Evolutionary conservation across 1,139 yeast genomes (phyloP), one percentile per base, ranked within the genome.

Genomic region (Yamadazyma pseudoaaseri): DNA sequence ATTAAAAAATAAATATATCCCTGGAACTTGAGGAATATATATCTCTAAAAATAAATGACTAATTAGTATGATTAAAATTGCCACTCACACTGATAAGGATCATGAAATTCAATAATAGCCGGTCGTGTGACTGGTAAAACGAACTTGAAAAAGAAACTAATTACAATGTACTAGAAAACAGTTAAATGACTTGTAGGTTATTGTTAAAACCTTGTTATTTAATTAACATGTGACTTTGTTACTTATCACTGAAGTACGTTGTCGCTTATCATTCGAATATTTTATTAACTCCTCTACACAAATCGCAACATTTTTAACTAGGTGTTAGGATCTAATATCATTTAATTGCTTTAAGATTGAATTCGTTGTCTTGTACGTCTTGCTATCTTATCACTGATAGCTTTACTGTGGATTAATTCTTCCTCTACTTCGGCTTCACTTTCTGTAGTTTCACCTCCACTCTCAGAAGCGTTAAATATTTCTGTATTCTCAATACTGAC

Each of bases 391-490:
- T 30, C 26, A 16, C 33, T 20, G 6, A 27, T 5, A 9, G 9
- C 11, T 5, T 10, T 18, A 11, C 12, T 17, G 7, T 18, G 20
- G 9, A 18, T 18, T 9, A 18, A 6, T 9, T 18, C 20, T 18
- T 22, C 26, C 12, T 14, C 20, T 42, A 53, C 55, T 31, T 51
- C 49, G 16, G 45, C 36, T 44, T 62, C 62, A 29, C 63, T 52
- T 25, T 49, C 41, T 23, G 55, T 57, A 38, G 53, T 62, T 54
- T 86, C 94, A 9, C 86, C 86, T 3, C 31, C 35, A n/a, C 36
- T 44, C 38, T 51, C 55, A 34, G 44, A 37, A 26, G 40, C 43
- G 20, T 67, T 60, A 43, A 64, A 63, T 16, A 64, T 62, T 11
- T 65, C 65, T 26, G 63, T 51, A 37, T 62, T 32, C 5, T 31